A percentile compares a stretch with the other conserved stretches of the same genome.
These are phyloP conservation scores for Periconia digitata DNA, from an alignment of 2,329 filamentous ascomycete genomes.

Conservation along the genomic window DNA sequence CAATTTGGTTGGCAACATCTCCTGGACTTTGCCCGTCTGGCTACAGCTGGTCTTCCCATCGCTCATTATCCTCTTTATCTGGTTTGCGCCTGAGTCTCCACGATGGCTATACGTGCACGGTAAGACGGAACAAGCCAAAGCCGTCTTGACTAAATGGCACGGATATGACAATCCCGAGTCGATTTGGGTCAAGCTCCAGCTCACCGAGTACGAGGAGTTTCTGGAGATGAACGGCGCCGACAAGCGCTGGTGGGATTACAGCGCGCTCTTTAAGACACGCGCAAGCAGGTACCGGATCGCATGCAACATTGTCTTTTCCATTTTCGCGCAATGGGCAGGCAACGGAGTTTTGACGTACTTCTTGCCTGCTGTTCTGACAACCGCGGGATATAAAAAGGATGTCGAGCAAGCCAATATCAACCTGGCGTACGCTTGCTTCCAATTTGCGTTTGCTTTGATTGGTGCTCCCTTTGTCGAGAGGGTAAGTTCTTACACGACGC, in stretches of 20 bases:
- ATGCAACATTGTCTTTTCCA: constrained; percentile 31
- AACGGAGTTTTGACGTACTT: constrained; percentile 32
- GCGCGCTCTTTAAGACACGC: constrained; percentile 5
- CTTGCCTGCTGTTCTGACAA: constrained; percentile 36
- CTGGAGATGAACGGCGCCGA: constrained; percentile 7
- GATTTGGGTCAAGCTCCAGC: constrained; percentile 31
- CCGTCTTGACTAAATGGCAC: constrained; percentile 60
- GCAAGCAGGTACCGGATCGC: constrained; percentile 16
- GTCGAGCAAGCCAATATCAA: constrained; percentile 16
- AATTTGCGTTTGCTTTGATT: constrained; percentile 36
- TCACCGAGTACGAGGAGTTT: constrained; percentile 31
- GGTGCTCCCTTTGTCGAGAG: constrained; percentile 38
- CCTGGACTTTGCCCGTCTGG: constrained; percentile 28
- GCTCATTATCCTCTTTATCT: constrained; percentile 50
- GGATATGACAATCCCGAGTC: constrained; percentile 45
- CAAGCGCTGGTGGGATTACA: constrained; percentile 13
- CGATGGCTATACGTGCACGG: constrained; percentile 60
- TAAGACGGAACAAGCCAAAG: constrained; percentile 54
- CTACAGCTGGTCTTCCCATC: constrained; percentile 29
- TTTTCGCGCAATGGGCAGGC: constrained; percentile 37
- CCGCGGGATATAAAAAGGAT: constrained; percentile 20
- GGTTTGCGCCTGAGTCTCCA: constrained; percentile 61
- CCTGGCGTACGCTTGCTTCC: constrained; percentile 37
- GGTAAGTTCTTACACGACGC: not conserved
- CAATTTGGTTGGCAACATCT: constrained; percentile 17